A percentile compares a stretch with the other conserved stretches of the same genome.
Conservation (phyloP, 139 green algal genomes). For the Chlorella ohadii region DNA sequence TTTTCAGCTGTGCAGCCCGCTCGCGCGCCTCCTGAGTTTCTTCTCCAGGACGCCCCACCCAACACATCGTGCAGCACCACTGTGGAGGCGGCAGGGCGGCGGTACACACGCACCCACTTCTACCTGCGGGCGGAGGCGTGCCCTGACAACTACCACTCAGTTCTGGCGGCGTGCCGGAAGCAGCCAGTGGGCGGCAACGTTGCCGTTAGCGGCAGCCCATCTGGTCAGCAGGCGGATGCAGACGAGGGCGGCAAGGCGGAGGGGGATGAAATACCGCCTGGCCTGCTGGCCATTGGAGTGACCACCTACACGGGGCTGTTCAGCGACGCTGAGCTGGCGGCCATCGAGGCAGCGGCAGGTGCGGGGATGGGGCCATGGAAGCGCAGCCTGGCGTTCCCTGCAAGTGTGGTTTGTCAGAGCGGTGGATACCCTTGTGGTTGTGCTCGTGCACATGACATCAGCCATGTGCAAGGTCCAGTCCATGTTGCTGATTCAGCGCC, state of each 20-base stretch:
- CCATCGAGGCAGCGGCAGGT: constrained; percentile 49
- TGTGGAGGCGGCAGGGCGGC: constrained; percentile 18
- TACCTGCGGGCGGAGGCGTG: constrained; percentile 49
- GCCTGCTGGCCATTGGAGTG: constrained; percentile 65
- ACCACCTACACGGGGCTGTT: constrained; percentile 67
- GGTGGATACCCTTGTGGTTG: no score
- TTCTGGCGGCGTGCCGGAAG: not conserved
- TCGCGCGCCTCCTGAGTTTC: no score
- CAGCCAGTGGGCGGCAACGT: not conserved
- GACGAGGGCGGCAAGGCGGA: not conserved
- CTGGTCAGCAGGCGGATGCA: not conserved
- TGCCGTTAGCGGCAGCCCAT: no score
- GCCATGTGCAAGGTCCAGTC: no score
- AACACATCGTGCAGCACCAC: not conserved
- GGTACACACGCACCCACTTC: constrained; percentile 59
- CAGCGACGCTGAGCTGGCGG: constrained; percentile 49
- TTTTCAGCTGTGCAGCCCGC: no score
- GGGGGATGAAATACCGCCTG: not conserved
- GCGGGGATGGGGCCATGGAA: no score
- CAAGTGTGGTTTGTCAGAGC: no score
- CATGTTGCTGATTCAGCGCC: no score
- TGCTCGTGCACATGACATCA: no score
- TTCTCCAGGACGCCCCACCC: no score
- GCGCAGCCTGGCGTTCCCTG: no score
- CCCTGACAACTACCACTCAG: not conserved